Conservation (phyloP, 306 rosid genomes). For the Gynostemma pentaphyllum region DNA sequence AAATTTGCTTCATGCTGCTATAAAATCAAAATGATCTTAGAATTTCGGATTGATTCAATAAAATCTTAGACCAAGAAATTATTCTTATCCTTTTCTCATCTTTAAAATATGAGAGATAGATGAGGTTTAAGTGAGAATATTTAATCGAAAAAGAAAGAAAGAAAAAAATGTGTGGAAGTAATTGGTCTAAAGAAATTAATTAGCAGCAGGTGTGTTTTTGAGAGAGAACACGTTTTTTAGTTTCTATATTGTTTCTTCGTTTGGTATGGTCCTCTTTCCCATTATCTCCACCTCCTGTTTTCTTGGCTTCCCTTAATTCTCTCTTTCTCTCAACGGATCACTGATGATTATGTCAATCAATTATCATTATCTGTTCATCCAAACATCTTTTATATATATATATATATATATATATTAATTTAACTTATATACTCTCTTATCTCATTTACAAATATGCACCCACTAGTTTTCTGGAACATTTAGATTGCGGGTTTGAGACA, state of each 20-base stretch:
- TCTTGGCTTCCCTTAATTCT: conserved; percentile 1
- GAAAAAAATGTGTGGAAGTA: background rate
- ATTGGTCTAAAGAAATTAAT: background rate
- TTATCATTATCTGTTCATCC: too few relatives aligned
- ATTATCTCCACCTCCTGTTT: background rate
- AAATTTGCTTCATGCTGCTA: conserved; percentile 47
- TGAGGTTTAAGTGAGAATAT: background rate
- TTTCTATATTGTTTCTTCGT: background rate
- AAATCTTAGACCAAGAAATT: too few relatives aligned
- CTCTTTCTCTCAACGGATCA: background rate
- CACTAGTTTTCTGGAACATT: too few relatives aligned
- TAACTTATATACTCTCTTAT: too few relatives aligned
- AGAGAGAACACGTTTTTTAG: conserved; percentile 2
- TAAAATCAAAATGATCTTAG: conserved; percentile 1
- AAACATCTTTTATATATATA: too few relatives aligned
- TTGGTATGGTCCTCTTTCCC: background rate
- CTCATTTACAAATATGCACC: too few relatives aligned
- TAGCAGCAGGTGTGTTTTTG: background rate
- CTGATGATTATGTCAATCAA: too few relatives aligned
- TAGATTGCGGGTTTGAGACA: too few relatives aligned
- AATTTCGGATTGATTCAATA: too few relatives aligned
- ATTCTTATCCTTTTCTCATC: too few relatives aligned
- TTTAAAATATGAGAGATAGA: background rate
- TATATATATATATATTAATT: too few relatives aligned
- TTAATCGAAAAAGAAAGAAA: background rate